Percentiles rank a stretch among this genome's conserved stretches.
Evolutionary conservation across 2,329 filamentous ascomycete genomes (phyloP).

Genomic region (Fusarium nanum): DNA sequence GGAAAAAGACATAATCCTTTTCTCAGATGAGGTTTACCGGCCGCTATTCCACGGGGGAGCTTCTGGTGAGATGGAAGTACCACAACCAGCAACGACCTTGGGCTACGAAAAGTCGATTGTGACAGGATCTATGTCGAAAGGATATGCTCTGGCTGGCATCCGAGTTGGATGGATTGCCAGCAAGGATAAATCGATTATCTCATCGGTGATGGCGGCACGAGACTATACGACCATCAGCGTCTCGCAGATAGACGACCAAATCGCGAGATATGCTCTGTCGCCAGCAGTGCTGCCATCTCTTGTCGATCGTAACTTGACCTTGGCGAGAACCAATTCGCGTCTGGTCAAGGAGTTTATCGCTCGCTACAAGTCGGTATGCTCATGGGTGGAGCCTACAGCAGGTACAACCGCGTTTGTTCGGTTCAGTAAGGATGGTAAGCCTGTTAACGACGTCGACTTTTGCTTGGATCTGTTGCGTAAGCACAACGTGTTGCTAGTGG

Average conservation of each 20-base stretch:
- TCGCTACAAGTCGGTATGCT: slow-evolving; percentile 70
- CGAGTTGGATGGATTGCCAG: slow-evolving; percentile 86
- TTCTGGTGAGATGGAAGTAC: slow-evolving; percentile 64
- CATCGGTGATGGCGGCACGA: slow-evolving; percentile 71
- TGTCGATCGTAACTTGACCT: slow-evolving; percentile 65
- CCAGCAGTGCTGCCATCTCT: slow-evolving; percentile 54
- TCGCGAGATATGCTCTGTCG: slow-evolving; percentile 80
- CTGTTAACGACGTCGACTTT: slow-evolving; percentile 78
- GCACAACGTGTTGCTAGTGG: slow-evolving; percentile 79
- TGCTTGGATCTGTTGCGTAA: slow-evolving; percentile 75
- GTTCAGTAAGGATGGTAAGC: slow-evolving; percentile 69
- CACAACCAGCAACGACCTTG: slow-evolving; percentile 74
- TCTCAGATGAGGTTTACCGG: slow-evolving; percentile 85
- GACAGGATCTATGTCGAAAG: slow-evolving; percentile 87
- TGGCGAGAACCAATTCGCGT: slow-evolving; percentile 75
- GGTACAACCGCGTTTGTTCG: slow-evolving; percentile 84
- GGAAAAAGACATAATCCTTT: slow-evolving; percentile 71
- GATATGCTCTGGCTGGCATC: slow-evolving; percentile 84
- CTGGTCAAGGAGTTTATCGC: slow-evolving; percentile 76
- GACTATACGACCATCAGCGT: slow-evolving; percentile 91
- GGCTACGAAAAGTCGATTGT: slow-evolving; percentile 77
- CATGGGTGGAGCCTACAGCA: slow-evolving; percentile 79
- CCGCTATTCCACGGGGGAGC: slow-evolving; percentile 78
- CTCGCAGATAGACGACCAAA: slow-evolving; percentile 81
- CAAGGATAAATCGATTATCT: slow-evolving; percentile 70